Conservation (phyloP, 202 grass and related monocot species). For the Musa balbisiana region DNA sequence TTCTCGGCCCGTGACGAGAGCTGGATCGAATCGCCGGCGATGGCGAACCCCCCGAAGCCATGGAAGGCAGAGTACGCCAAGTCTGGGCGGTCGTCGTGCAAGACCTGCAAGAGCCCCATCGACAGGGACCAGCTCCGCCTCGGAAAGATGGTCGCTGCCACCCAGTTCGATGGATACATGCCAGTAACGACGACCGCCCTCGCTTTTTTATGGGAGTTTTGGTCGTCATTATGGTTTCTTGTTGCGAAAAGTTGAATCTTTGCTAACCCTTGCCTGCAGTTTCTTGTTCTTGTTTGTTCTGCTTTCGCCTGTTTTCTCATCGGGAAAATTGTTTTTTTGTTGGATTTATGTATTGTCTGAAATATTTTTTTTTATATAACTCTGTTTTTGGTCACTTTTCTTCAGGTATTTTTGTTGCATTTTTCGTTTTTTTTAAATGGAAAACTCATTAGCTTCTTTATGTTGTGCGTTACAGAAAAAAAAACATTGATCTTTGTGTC, state of each 20-base stretch:
- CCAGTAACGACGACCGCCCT: constrained; percentile 28
- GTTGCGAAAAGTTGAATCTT: background rate
- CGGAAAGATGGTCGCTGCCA: constrained; percentile 83
- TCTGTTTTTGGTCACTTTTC: too few species aligned
- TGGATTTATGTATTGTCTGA: too few species aligned
- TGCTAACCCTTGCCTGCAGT: background rate
- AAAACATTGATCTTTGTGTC: background rate
- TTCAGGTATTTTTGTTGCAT: background rate
- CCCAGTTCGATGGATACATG: constrained; percentile 97
- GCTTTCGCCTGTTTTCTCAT: background rate
- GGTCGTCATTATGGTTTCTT: background rate
- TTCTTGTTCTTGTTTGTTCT: background rate
- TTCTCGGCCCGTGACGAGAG: too few species aligned
- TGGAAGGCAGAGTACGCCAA: constrained; percentile 97
- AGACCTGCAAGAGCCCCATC: constrained; percentile 71
- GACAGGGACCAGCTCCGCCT: constrained; percentile 71
- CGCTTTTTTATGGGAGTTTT: background rate
- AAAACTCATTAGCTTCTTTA: background rate
- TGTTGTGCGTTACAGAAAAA: background rate
- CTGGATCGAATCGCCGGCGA: constrained; percentile 19
- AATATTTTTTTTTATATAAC: too few species aligned
- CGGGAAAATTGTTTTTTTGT: background rate
- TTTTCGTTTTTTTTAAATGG: background rate
- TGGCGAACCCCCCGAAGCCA: constrained; percentile 63
- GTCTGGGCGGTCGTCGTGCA: constrained; percentile 84